phyloP scores from a whole-genome alignment of 441 rosid species.

The Eutrema salsugineum region DNA sequence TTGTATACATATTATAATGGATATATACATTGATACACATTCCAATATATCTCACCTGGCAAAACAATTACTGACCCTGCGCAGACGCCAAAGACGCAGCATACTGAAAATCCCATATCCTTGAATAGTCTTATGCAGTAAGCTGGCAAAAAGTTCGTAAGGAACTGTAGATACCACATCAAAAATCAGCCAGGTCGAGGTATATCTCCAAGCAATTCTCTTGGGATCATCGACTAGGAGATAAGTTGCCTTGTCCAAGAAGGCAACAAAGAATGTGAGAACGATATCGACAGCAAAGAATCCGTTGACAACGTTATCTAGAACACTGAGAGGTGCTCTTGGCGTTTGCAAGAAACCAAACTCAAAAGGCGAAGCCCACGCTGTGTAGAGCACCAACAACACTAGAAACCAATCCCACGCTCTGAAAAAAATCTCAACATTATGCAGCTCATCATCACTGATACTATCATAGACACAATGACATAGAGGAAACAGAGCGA shows the following conservation, averaged over 20 bases:
- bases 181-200: conserved; percentile 48
- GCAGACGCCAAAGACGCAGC: conserved; percentile 91
- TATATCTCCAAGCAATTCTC: conserved; percentile 50
- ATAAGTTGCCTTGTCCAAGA: conserved; percentile 64
- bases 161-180: conserved; percentile 80
- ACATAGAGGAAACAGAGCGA: background rate
- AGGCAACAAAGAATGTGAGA: conserved; percentile 82
- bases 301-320: conserved; percentile 64
- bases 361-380: conserved; percentile 93
- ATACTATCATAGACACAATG: background rate
- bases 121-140: conserved; percentile 49
- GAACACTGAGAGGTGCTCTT: conserved; percentile 37
- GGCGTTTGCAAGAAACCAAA: conserved; percentile 64
- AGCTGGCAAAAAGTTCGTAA: conserved; percentile 44
- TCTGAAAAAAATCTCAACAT: conserved; percentile 32
- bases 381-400: conserved; percentile 73
- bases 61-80: conserved; percentile 70
- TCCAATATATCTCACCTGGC: conserved; percentile 42
- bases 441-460: background rate
- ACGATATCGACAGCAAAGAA: conserved; percentile 67
- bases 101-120: conserved; percentile 68
- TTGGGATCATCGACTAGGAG: conserved; percentile 60
- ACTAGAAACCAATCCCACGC: conserved; percentile 74
- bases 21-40: background rate
- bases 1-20: background rate